Evolutionary conservation across 75 land plant genomes (phyloP), one percentile per base, ranked within the genome.

Genomic region (Pinus tabuliformis): DNA sequence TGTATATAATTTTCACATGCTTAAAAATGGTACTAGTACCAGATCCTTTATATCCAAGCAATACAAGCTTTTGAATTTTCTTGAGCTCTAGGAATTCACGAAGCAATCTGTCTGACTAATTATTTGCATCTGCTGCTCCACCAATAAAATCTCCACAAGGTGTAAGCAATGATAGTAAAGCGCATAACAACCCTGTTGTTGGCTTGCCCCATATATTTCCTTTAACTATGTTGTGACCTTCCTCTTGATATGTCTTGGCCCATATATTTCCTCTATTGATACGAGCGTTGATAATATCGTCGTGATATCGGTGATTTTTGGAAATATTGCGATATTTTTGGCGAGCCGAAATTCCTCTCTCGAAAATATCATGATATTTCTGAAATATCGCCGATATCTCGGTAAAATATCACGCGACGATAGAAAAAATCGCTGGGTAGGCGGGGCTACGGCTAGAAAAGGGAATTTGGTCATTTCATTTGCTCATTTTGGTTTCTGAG

Each of bases 191-290:
- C 54, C 88, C 86, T 76, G 85, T 88, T 39, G 90, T 78, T 39
- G 92, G 86, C 98, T 95, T 97, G 66, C 90, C 89, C 97, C 97
- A 97, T 21, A 97, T 89, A 66, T 94, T 87, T n/a, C 99, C 99
- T 82, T 83, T 92, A 2, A 78, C 76, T 70, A 92, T 97, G 82
- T 94, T 97, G 75, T 89, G 90, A 16, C 99, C 99, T 85, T 94
- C 99, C 64, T 97, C 99, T 83, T 82, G 86, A 77, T 94, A 94
- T 20, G 90, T 26, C 26, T 26, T 97, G 66, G 89, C 89, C 98
- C 98, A 97, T 21, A 97, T 89, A 66, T 94, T 87, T n/a, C 99
- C 99, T 82, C 83, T 92, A 3, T 77, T 76, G 70, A 92, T 97
- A 83, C 26, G 0, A 26, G 26, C 0, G 26, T 26, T 26, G 26